These are phyloP conservation scores for Carex myosuroides DNA, from an alignment of 176 grass and related monocot genomes.

Conservation along the genomic window DNA sequence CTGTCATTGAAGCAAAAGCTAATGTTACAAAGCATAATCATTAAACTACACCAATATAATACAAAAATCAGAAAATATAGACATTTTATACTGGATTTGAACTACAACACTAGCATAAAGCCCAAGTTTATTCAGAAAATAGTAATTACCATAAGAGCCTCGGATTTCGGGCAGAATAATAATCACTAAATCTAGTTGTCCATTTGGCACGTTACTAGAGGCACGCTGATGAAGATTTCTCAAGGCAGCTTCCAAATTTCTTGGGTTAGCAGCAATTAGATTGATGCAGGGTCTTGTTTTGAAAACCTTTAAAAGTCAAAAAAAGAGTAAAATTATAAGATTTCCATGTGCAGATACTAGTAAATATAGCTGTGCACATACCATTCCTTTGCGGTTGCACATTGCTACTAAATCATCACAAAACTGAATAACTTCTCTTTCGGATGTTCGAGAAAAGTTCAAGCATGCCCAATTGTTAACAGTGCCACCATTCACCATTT, in stretches of 20 bases:
- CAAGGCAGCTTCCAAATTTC: conserved; percentile 39
- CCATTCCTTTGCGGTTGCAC: conserved; percentile 72
- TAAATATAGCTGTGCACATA: conserved; percentile 10
- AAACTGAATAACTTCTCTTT: conserved; percentile 42
- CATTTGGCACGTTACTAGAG: background rate
- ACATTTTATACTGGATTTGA: background rate
- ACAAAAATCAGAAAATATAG: background rate
- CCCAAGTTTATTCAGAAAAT: background rate
- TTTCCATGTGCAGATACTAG: background rate
- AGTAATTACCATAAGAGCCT: conserved; percentile 56
- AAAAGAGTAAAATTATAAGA: background rate
- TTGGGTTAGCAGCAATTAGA: conserved; percentile 11
- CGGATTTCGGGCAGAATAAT: conserved; percentile 56
- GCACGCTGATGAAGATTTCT: conserved; percentile 33
- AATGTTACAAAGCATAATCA: background rate
- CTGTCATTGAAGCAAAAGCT: conserved; percentile 22
- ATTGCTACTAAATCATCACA: conserved; percentile 43
- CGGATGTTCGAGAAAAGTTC: conserved; percentile 41
- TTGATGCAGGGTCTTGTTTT: conserved; percentile 36
- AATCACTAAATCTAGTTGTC: conserved; percentile 46
- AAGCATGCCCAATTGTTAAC: conserved; percentile 62
- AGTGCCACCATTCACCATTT: conserved; percentile 67
- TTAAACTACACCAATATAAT: background rate
- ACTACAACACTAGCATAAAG: background rate
- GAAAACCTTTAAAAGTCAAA: conserved; percentile 28